These are phyloP conservation scores for Sarocladium strictum DNA, from an alignment of 2,329 filamentous ascomycete species.

Conservation along the genomic window DNA sequence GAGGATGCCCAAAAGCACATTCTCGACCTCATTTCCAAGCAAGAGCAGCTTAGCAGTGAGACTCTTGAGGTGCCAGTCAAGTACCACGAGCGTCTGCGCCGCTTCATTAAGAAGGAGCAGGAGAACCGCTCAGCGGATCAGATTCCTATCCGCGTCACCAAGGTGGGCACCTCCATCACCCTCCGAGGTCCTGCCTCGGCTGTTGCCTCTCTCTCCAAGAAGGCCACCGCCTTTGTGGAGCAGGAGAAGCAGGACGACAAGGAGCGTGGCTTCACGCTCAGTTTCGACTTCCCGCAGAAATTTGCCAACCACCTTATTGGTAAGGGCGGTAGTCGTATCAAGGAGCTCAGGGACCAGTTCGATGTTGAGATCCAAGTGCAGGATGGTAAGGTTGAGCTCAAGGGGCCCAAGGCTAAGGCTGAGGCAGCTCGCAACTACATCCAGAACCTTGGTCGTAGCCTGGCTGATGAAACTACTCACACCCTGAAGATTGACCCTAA, in stretches of 20 bases:
- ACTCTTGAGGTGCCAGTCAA: conserved; percentile 54
- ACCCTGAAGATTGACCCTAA: conserved; percentile 86
- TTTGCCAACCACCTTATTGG: conserved; percentile 80
- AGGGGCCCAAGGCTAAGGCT: conserved; percentile 91
- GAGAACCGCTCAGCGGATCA: conserved; percentile 49
- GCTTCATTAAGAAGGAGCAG: conserved; percentile 61
- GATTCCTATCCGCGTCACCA: conserved; percentile 55
- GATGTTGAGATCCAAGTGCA: conserved; percentile 80
- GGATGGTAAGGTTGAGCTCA: conserved; percentile 90
- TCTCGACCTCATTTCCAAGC: conserved; percentile 50
- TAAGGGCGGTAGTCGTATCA: conserved; percentile 61
- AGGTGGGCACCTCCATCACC: conserved; percentile 55
- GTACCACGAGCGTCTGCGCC: conserved; percentile 58
- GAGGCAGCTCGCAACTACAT: conserved; percentile 83
- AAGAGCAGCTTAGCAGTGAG: conserved; percentile 46
- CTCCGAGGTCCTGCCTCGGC: conserved; percentile 71
- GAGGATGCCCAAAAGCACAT: conserved; percentile 52
- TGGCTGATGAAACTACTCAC: conserved; percentile 88
- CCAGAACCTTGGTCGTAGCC: conserved; percentile 66
- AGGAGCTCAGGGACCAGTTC: conserved; percentile 59
- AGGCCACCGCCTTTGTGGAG: conserved; percentile 73
- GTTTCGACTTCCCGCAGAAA: conserved; percentile 92
- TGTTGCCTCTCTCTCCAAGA: conserved; percentile 65
- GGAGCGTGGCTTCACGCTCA: conserved; percentile 79
- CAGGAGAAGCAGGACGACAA: conserved; percentile 90